A percentile compares a stretch with the other conserved stretches of the same genome.
Conservation (phyloP, 495 filamentous ascomycete genomes). For the Penicillium angulare region DNA sequence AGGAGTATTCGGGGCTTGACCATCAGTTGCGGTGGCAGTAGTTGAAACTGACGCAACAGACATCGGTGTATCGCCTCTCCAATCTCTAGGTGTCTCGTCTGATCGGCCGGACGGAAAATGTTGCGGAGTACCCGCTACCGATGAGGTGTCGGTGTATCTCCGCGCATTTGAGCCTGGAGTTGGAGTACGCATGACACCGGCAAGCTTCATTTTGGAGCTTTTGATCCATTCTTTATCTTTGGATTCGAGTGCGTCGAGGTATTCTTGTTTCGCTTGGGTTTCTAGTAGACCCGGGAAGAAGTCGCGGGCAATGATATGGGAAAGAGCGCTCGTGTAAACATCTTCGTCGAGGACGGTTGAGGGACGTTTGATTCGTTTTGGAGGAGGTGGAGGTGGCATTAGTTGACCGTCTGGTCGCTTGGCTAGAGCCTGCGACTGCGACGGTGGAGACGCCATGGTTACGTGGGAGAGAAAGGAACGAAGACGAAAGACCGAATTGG, state of each 20-base stretch:
- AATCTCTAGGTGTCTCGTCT: slow-evolving; percentile 46
- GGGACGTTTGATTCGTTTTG: slow-evolving; percentile 91
- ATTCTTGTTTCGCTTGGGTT: slow-evolving; percentile 82
- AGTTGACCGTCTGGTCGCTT: slow-evolving; percentile 62
- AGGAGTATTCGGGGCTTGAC: slow-evolving; percentile 56
- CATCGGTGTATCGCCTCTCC: slow-evolving; percentile 66
- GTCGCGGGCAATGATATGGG: slow-evolving; percentile 93
- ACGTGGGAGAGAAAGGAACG: neutral
- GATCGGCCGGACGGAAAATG: slow-evolving; percentile 49
- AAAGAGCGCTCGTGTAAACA: slow-evolving; percentile 83
- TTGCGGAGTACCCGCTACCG: slow-evolving; percentile 22
- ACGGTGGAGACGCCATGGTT: slow-evolving; percentile 3
- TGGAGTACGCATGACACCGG: slow-evolving; percentile 75
- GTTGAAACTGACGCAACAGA: slow-evolving; percentile 51
- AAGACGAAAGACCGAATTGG: neutral
- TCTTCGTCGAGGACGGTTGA: slow-evolving; percentile 91
- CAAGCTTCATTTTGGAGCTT: slow-evolving; percentile 69
- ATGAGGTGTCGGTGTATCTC: slow-evolving; percentile 33
- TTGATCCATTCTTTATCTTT: slow-evolving; percentile 82
- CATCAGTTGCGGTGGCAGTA: slow-evolving; percentile 20
- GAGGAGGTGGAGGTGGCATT: slow-evolving; percentile 87
- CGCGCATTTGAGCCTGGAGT: slow-evolving; percentile 46
- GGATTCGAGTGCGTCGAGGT: slow-evolving; percentile 85
- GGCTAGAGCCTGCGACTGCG: slow-evolving; percentile 31
- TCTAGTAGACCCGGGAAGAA: slow-evolving; percentile 94